These are phyloP conservation scores for Psilocybe sp. DNA, from an alignment of 768 basidiomycete species.

Conservation along the genomic window DNA sequence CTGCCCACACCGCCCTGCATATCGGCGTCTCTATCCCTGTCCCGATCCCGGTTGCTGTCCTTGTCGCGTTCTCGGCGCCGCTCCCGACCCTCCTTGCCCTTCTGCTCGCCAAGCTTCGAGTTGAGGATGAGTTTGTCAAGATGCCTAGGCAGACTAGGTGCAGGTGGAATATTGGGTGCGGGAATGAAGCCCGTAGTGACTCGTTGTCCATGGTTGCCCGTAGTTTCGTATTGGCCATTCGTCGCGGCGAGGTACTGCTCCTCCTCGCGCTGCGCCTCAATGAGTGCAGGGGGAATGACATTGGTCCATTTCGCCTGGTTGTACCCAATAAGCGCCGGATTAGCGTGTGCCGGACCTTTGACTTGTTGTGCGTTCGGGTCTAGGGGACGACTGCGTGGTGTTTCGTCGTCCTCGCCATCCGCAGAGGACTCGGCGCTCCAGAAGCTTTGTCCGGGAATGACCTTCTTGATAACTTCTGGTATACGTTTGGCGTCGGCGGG, in stretches of 20 bases:
- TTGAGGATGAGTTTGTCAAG: slow-evolving; percentile 95
- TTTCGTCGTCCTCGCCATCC: slow-evolving; percentile 29
- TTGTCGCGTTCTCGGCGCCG: slow-evolving; percentile 11
- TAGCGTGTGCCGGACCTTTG: slow-evolving; percentile 5
- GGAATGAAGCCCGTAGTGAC: slow-evolving; percentile 42
- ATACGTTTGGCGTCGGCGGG: slow-evolving; percentile 11
- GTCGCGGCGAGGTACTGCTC: slow-evolving; percentile 66
- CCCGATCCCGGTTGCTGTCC: slow-evolving; percentile 7
- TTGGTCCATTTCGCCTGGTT: slow-evolving; percentile 61
- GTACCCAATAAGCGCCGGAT: slow-evolving; percentile 11
- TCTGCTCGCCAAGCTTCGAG: slow-evolving; percentile 30
- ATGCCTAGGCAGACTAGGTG: slow-evolving; percentile 85
- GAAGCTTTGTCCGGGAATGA: slow-evolving; percentile 36
- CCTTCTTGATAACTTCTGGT: slow-evolving; percentile 9
- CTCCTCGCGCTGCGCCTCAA: slow-evolving; percentile 80
- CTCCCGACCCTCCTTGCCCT: slow-evolving; percentile 17
- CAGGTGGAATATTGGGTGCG: slow-evolving; percentile 81
- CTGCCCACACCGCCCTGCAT: slow-evolving; percentile 18
- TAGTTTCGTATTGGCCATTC: slow-evolving; percentile 29
- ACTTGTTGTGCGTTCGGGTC: slow-evolving; percentile 5
- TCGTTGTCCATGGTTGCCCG: slow-evolving; percentile 15
- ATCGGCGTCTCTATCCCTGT: slow-evolving; percentile 17
- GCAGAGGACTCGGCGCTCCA: slow-evolving; percentile 35
- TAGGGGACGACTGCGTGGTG: slow-evolving; percentile 3
- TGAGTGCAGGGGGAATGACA: slow-evolving; percentile 73